Evolutionary conservation across 2,329 filamentous ascomycete genomes (phyloP), one percentile per base, ranked within the genome.

Genomic region (Monilinia polystroma): DNA sequence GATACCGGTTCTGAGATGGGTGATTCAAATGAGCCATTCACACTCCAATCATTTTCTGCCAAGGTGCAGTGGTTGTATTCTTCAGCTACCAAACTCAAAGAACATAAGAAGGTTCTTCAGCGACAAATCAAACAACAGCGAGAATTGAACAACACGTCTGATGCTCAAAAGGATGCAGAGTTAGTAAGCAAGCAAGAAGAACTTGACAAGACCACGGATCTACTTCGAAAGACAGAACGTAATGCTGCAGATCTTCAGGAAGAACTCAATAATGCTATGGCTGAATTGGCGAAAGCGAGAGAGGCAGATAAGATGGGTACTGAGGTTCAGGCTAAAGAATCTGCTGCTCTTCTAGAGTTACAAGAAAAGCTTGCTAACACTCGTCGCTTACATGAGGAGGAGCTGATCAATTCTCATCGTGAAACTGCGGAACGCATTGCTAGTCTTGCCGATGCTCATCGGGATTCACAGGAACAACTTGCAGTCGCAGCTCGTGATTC

Each of bases 91-190:
- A 86, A 86, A 26, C 81, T 97, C 47, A 89, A 91, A 69, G 91
- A 97, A 73, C 93, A 98, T 76, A 96, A 97, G 76, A 87, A 87
- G 59, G 93, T 97, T 29, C 83, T 98, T 11, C 90, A 94, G 74
- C 87, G 93, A 54, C 93, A 98, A 77, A 94, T 97, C 74, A 94
- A 96, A 79, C 93, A 98, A 76, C 94, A 98, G 79, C 90, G 93
- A 67, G 92, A 96, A 75, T 84, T 97, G 67, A 96, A 96, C 79
- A 93, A 84, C 80, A 93, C 93, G 75, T 93, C 92, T 1, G 92
- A 96, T 71, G 82, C 85, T 26, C 84, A 88, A 68, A 87, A 88
- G 74, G 88, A 90, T 72, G 83, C 84, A 52, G 85, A 90, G 69
- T 77, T 91, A n/a, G 80, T 83, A 32, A 77, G 81, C 58, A 87